Evolutionary conservation across 805 yeast genomes (phyloP).

Genomic region (Metschnikowia anglica): DNA sequence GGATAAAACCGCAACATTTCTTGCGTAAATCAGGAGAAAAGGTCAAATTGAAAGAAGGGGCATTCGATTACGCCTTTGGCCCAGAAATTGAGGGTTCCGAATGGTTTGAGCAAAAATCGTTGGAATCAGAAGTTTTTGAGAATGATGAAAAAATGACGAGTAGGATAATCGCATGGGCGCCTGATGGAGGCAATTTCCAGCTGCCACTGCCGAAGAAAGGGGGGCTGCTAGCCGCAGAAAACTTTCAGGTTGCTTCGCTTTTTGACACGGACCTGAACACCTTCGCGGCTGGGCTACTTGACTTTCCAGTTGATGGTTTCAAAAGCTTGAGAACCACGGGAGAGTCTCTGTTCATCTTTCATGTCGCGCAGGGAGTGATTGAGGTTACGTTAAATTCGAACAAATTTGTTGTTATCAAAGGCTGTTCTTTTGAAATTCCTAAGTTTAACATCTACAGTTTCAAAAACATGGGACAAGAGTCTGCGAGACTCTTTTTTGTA

Average conservation of each 20-base stretch:
- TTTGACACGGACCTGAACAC: conserved; percentile 62
- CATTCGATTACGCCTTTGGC: conserved; percentile 36
- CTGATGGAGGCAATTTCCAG: conserved; percentile 48
- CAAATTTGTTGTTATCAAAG: conserved; percentile 60
- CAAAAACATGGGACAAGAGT: conserved; percentile 55
- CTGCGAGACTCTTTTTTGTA: conserved; percentile 70
- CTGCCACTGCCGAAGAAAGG: conserved; percentile 37
- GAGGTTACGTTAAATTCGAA: conserved; percentile 64
- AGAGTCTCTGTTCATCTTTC: conserved; percentile 69
- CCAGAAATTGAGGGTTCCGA: conserved; percentile 48
- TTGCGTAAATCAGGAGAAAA: conserved; percentile 16
- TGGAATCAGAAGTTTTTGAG: conserved; percentile 50
- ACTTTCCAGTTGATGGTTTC: conserved; percentile 58
- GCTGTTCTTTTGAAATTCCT: conserved; percentile 82
- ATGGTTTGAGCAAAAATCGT: conserved; percentile 47
- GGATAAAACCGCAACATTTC: background rate
- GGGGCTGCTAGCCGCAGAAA: conserved; percentile 38
- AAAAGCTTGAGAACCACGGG: conserved; percentile 63
- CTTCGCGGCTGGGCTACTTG: conserved; percentile 72
- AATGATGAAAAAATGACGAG: conserved; percentile 32
- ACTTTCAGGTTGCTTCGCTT: conserved; percentile 60
- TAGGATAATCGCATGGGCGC: conserved; percentile 64
- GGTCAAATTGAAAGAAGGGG: conserved; percentile 14
- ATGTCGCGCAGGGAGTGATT: conserved; percentile 66
- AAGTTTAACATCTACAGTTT: conserved; percentile 72